These are phyloP conservation scores for Bryum argenteum DNA, from an alignment of 225 moss, liverwort and hornwort genomes.

Conservation along the genomic window DNA sequence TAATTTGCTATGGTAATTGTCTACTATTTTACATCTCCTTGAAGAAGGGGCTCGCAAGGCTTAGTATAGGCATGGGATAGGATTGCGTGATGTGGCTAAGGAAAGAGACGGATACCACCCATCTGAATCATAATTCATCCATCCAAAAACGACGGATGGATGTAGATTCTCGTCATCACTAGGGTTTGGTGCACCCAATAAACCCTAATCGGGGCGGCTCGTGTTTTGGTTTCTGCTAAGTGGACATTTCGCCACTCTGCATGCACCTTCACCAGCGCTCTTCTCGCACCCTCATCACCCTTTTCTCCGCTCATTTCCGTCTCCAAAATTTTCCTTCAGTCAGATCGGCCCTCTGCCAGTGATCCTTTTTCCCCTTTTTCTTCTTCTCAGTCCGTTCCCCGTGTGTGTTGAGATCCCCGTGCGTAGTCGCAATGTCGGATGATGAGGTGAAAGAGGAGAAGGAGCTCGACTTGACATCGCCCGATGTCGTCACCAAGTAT, in stretches of 20 bases:
- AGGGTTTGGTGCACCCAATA: slow-evolving; percentile 38
- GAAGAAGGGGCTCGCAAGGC: too few relatives aligned
- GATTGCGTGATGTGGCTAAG: slow-evolving; percentile 24
- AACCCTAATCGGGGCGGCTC: slow-evolving; percentile 44
- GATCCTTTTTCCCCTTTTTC: not conserved
- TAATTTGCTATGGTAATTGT: too few relatives aligned
- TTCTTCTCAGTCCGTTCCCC: not conserved
- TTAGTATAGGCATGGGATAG: not conserved
- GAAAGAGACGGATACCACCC: not conserved
- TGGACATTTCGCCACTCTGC: slow-evolving; percentile 10
- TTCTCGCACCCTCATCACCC: not conserved
- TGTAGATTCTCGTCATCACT: slow-evolving; percentile 29
- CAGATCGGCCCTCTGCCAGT: too few relatives aligned
- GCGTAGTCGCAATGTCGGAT: slow-evolving; percentile 80
- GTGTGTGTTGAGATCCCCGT: not conserved
- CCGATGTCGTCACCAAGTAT: slow-evolving; percentile 99
- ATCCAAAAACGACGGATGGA: not conserved
- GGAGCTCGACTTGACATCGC: slow-evolving; percentile 97
- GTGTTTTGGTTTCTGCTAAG: slow-evolving; percentile 1
- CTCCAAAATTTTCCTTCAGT: not conserved
- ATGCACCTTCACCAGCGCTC: not conserved
- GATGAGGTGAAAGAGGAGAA: slow-evolving; percentile 99
- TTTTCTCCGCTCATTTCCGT: not conserved
- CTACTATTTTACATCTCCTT: too few relatives aligned
- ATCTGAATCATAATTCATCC: slow-evolving; percentile 10